Evolutionary conservation across 257 asterid species (phyloP), one percentile per base, ranked within the genome.

Genomic region (Dorcoceras hygrometricum): DNA sequence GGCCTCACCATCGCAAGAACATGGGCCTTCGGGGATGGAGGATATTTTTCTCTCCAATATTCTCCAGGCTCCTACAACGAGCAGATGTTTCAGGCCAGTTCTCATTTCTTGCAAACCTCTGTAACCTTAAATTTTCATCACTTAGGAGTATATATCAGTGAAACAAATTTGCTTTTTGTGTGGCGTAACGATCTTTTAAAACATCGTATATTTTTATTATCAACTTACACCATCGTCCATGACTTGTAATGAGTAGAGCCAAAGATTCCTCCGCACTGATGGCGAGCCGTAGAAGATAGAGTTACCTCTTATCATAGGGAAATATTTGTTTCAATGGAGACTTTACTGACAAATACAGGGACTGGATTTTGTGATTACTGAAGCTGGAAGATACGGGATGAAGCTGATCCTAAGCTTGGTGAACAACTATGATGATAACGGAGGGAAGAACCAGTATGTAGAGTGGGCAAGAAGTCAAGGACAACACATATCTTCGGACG

Each of bases 11-110:
- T 83, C 24, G 85, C 77, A 5, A 78, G 96, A 75, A 79, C 85
- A 19, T 86, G 94, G 96, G 96, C 91, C 66, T 89, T 89, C 60
- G 76, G 78, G 3, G 96, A 89, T 62, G 86, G 80, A 7, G 95
- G 88, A 19, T n/a, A 34, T 68, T 70, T 75, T 11, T 77, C 90
- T 66, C 69, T 87, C 25, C 96, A 89, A 55, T 54, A 57, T 26
- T 80, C 87, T 57, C 96, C 95, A 10, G 90, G 91, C 64, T 63
- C 73, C 5, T 87, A 89, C 61, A 75, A 82, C 72, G 81, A 85
- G 55, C 57, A 31, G 0, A 81, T 85, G 90, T 89, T 89, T 74
- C 80, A 77, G 88, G 96, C 83, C 14, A 53, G 28, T 19, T 10
- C 18, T 0, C 3, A 8, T 20, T 31, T 65, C 48, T 60, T 53